Evolutionary conservation across 352 stramenopile species (phyloP).

Genomic region (Hyphochytrium catenoides): DNA sequence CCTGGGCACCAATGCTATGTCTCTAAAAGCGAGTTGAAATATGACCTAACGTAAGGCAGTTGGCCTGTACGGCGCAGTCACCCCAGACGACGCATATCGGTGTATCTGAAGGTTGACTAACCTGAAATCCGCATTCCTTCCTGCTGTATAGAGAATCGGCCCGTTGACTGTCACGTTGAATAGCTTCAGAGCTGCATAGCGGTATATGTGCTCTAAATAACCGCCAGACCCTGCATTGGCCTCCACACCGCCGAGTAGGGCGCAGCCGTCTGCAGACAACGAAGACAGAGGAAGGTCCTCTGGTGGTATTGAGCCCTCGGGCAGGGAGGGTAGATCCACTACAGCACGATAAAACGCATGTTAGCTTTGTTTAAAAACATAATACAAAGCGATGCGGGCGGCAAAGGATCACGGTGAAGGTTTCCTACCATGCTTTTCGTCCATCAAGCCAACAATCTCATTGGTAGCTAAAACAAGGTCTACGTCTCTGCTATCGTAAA

Average conservation of each 20-base stretch:
- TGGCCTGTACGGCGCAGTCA: conserved; percentile 1
- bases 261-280: conserved; percentile 21
- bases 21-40: not conserved
- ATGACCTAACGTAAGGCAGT: not conserved
- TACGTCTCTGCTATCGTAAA: conserved; percentile 33
- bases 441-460: conserved; percentile 31
- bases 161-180: conserved; percentile 54
- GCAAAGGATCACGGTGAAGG: too few species aligned
- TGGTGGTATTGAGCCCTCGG: conserved; percentile 24
- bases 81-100: conserved; percentile 13
- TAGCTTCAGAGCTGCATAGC: conserved; percentile 58
- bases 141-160: conserved; percentile 55
- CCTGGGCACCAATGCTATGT: not conserved
- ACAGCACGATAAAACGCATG: too few species aligned
- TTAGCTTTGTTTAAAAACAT: too few species aligned
- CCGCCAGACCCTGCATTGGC: conserved; percentile 48
- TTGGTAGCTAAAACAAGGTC: conserved; percentile 76
- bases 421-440: too few species aligned
- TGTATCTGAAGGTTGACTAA: conserved; percentile 10
- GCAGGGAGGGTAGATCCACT: conserved; percentile 33
- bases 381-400: too few species aligned
- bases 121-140: conserved; percentile 61
- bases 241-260: conserved; percentile 16
- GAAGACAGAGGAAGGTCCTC: conserved; percentile 45
- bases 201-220: conserved; percentile 76